Base-by-base conservation (phyloP, 2,329 filamentous ascomycete species). In the Thermothelomyces thermophilus region DNA sequence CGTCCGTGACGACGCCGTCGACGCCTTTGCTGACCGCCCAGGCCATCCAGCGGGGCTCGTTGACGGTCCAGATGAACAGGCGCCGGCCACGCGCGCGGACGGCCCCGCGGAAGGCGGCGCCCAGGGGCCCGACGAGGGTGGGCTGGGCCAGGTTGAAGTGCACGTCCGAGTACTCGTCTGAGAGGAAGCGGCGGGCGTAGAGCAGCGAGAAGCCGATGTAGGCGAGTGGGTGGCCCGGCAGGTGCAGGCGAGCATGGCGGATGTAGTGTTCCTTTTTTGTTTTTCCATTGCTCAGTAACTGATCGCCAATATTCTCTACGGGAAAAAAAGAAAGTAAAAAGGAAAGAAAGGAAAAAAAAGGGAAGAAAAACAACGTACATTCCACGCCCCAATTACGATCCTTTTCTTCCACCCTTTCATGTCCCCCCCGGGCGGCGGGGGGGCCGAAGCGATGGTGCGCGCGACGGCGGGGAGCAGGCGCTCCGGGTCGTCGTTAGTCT, bases 21-120 rank as follows among this genome's bases (percentile, higher is more conserved):
- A 95, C 70, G 22, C 59, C 60, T 36, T 77, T 69, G 24, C 73
- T 67, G 30, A 95, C 80, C 56, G 81, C 77, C 88, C 89, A 95
- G 59, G 82, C 77, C 90, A 97, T 96, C 68, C 82, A 79, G 43
- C 75, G 73, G 55, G 80, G 77, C 13, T 85, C 77, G 64, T 97
- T 95, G 44, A 95, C 86, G 0, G 90, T 96, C 91, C 91, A 97
- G 0, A 82, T 77, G 60, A 85, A 83, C 4, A 96, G 71, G 3
- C 77, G 75, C 19, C 85, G 76, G 14, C 73, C 69, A 1, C 72
- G 70, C 41, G 69, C 64, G 53, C 75, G 75, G 22, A 80, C 78
- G 48, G 83, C 76, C 11, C 73, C 71, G 14, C 90, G 67, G 69
- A 96, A 93, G 10, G 71, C 68, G 9, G 66, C 63, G 7, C 90